Conservation (phyloP, 2,329 filamentous ascomycete species). For the Geosmithia flava region DNA sequence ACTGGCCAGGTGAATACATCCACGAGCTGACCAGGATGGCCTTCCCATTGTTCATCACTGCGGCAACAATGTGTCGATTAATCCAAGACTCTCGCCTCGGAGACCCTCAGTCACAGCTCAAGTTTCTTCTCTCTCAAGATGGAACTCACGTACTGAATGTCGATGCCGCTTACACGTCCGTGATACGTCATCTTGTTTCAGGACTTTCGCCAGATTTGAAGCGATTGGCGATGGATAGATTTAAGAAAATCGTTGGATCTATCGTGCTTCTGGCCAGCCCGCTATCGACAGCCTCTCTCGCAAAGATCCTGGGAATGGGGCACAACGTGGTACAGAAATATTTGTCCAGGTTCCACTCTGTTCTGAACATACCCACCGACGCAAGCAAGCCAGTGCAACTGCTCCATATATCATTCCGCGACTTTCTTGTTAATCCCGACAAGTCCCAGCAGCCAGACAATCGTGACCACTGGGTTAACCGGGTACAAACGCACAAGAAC, state of each 20-base stretch:
- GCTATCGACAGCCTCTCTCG: too few relatives aligned
- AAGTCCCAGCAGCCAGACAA: too few relatives aligned
- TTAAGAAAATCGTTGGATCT: too few relatives aligned
- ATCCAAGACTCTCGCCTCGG: conserved; percentile 2
- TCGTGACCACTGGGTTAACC: too few relatives aligned
- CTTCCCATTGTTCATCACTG: conserved; percentile 17
- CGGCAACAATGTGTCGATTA: conserved; percentile 12
- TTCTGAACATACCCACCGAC: background rate
- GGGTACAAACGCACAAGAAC: too few relatives aligned
- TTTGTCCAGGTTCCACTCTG: conserved; percentile 5
- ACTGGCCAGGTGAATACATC: conserved; percentile 4
- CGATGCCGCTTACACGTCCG: conserved; percentile 7
- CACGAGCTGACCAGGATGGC: conserved; percentile 11
- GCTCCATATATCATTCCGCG: conserved; percentile 17
- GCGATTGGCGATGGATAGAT: too few relatives aligned
- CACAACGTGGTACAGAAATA: background rate
- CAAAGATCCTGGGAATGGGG: too few relatives aligned
- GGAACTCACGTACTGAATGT: conserved; percentile 1
- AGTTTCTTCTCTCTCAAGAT: conserved; percentile 8
- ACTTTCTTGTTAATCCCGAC: too few relatives aligned
- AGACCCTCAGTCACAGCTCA: conserved; percentile 8
- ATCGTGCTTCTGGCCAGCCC: too few relatives aligned
- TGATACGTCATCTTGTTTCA: conserved; percentile 4
- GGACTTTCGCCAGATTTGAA: too few relatives aligned
- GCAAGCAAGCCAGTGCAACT: background rate